A percentile compares a stretch with the other conserved stretches of the same genome.
These are phyloP conservation scores for Trichoderma aggressivum DNA, from an alignment of 2,329 filamentous ascomycete species.

Conservation along the genomic window DNA sequence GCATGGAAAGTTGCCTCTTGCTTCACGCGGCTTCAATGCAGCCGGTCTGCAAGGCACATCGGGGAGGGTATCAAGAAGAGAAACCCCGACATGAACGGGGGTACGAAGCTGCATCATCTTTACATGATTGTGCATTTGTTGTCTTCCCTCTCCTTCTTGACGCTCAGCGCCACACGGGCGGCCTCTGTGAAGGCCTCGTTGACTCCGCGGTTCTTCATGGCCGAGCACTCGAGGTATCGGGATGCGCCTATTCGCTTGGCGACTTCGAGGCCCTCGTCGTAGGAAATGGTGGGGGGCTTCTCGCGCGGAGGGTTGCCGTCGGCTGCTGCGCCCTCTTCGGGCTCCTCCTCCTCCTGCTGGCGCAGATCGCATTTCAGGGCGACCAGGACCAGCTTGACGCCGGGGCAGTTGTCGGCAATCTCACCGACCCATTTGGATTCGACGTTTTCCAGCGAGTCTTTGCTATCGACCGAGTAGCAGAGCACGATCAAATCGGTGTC, in stretches of 20 bases:
- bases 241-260: conserved; percentile 88
- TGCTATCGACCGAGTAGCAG: conserved; percentile 96
- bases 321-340: conserved; percentile 47
- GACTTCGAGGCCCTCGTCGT: conserved; percentile 87
- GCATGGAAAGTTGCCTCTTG: not conserved
- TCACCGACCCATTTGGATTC: conserved; percentile 98
- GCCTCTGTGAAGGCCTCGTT: conserved; percentile 99
- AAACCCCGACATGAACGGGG: not conserved
- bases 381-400: conserved; percentile 90
- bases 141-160: conserved; percentile 63
- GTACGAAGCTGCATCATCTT: conserved; percentile 16
- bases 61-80: conserved; percentile 10
- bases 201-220: conserved; percentile 95
- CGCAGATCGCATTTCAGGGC: conserved; percentile 95
- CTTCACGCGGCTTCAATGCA: not conserved
- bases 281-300: conserved; percentile 75
- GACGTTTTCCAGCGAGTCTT: conserved; percentile 95
- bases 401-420: conserved; percentile 95
- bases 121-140: conserved; percentile 61
- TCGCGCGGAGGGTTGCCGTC: conserved; percentile 43
- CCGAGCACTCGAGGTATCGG: conserved; percentile 96
- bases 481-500: conserved; percentile 99
- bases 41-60: not conserved
- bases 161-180: conserved; percentile 81
- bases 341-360: conserved; percentile 72